phyloP scores from a whole-genome alignment of 1,284 basidiomycete genomes.

The Trametes versicolor region DNA sequence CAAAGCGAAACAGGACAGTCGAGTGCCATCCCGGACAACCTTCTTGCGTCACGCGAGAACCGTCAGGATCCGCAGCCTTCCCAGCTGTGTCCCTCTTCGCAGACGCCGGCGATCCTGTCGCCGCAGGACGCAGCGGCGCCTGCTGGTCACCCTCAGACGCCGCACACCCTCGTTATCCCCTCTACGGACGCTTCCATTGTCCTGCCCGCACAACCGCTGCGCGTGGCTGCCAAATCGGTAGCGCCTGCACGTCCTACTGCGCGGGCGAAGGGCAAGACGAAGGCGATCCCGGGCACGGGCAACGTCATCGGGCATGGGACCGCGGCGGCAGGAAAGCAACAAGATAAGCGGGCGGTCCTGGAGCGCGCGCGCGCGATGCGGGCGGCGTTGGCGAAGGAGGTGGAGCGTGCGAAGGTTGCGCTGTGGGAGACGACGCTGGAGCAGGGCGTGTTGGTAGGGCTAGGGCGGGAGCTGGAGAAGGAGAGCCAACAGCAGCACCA shows the following conservation, averaged over 20 bases:
- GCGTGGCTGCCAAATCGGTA: background rate
- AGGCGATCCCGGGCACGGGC: conserved; percentile 20
- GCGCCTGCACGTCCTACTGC: background rate
- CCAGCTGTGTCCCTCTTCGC: background rate
- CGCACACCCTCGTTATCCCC: background rate
- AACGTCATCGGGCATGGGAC: conserved; percentile 11
- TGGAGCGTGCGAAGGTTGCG: conserved; percentile 68
- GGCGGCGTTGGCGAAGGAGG: conserved; percentile 60
- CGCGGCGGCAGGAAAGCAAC: conserved; percentile 12
- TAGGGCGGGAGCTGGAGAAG: conserved; percentile 52
- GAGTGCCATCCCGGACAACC: background rate
- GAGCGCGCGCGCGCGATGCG: conserved; percentile 62
- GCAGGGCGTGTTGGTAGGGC: conserved; percentile 68
- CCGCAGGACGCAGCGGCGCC: background rate
- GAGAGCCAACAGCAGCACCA: background rate
- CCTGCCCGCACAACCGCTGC: background rate
- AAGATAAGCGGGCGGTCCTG: conserved; percentile 28
- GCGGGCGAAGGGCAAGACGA: conserved; percentile 30
- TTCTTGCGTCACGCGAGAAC: background rate
- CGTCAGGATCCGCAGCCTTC: conserved; percentile 1
- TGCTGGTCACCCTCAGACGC: background rate
- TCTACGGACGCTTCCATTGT: background rate
- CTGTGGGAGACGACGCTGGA: conserved; percentile 81
- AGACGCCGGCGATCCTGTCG: background rate
- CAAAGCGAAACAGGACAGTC: background rate